phyloP scores from a whole-genome alignment of 257 asterid genomes.

The Ilex aquifolium region DNA sequence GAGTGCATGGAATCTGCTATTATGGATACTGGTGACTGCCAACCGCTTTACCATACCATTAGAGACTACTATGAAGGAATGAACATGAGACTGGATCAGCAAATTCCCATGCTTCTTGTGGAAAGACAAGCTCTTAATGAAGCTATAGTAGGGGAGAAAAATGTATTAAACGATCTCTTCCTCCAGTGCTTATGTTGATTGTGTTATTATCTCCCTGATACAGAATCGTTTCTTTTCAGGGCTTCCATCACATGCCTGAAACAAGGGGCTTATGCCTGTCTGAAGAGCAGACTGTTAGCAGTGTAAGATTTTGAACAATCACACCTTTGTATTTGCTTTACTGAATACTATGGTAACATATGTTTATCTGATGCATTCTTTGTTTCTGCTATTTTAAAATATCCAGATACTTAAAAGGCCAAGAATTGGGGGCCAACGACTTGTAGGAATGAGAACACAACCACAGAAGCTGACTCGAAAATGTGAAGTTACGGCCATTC shows the following conservation, averaged over 20 bases:
- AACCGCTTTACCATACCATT: too few relatives aligned
- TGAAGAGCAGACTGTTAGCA: background rate
- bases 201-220: background rate
- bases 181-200: background rate
- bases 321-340: background rate
- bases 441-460: conserved; percentile 78
- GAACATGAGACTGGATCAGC: background rate
- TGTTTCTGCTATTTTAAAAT: too few relatives aligned
- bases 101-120: background rate
- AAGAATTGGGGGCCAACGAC: conserved; percentile 66
- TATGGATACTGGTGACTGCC: too few relatives aligned
- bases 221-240: too few relatives aligned
- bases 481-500: conserved; percentile 97
- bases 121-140: background rate
- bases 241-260: too few relatives aligned
- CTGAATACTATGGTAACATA: background rate
- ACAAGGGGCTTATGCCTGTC: background rate
- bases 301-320: background rate
- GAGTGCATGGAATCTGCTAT: background rate
- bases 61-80: too few relatives aligned
- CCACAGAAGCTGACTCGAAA: conserved; percentile 74
- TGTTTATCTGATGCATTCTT: too few relatives aligned
- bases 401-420: conserved; percentile 73
- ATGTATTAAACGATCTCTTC: background rate
- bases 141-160: background rate